Base-by-base conservation (phyloP, 805 yeast genomes). In the Danielia oregonensis region DNA sequence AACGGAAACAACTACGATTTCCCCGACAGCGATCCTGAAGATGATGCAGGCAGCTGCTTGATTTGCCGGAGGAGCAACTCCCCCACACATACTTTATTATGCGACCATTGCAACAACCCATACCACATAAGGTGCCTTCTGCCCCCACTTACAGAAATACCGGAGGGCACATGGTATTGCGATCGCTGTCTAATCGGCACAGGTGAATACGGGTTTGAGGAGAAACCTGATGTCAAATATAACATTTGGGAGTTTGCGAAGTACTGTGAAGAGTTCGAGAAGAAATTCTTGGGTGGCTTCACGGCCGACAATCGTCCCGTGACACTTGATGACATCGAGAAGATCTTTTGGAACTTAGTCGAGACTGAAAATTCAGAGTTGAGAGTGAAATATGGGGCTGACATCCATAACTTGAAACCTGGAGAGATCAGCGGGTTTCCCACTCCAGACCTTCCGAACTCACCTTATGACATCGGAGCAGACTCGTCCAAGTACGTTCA, bases 171-270 rank as follows among this genome's bases (percentile, higher is more conserved):
- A 12, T 89, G 96, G 95, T 81, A 72, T 51, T 89, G 97, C 56
- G 82, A 82, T 32, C 74, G 73, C 37, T 89, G 97, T 57, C 63
- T 89, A n/a, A 68, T 83, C 10, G 96, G 95, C 0, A 82, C 86
- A 26, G 91, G 93, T 1, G 88, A 79, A 43, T 89, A 86, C 51
- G 95, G 95, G 0, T 89, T 91, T 55, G 89, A 83, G 43, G 93
- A 84, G 44, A 58, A 59, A 22, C 65, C 69, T 1, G 73, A 79
- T 1, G 54, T 65, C 13, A 61, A 65, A 27, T 81, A 82, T 51
- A 65, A 81, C 0, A 59, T 86, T 11, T 56, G 63, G 0, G 79
- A 82, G 37, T 89, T 88, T 55, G 70, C 74, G 43, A 55, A 70
- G 4, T 62, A 74, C 40, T 80, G 86, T 42, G 56, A 61, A 22